Conservation (phyloP, 129 eudicot genomes). For the Daucus carota region DH1_v3.0 NC_030388.2:8917501-8918000, state of each 20-base stretch:
- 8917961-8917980: not conserved
- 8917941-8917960: not conserved
- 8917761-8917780: constrained; percentile 1
- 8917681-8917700: not conserved
- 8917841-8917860: constrained; percentile 77
- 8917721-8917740: not conserved
- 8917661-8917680: not conserved
- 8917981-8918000: not conserved
- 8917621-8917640: not conserved
- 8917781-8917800: constrained; percentile 29
- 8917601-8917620: not conserved
- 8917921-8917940: not conserved
- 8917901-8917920: not conserved
- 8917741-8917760: not conserved
- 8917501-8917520: not conserved
- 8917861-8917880: constrained; percentile 27
- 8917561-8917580: not conserved
- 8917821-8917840: constrained; percentile 73
- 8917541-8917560: not conserved
- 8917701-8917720: not conserved
- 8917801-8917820: constrained; percentile 91
- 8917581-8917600: not conserved
- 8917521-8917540: not conserved
- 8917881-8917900: not conserved
- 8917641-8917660: not conserved